Base-by-base conservation (phyloP, 2,329 filamentous ascomycete genomes). In the Myriosclerotinia duriaeana region DNA sequence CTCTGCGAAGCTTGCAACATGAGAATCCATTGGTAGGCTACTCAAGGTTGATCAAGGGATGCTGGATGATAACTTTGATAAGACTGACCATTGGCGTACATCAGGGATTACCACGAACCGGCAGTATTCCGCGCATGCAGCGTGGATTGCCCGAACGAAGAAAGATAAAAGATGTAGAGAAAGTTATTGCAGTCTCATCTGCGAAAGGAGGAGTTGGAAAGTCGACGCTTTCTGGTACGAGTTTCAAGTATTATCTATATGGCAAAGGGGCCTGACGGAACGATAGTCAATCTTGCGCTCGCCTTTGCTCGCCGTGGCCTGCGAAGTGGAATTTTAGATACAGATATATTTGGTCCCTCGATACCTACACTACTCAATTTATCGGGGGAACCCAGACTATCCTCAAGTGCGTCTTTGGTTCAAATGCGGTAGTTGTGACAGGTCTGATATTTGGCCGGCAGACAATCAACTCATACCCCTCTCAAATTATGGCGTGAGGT, bases 121-220 rank as follows among this genome's bases (percentile, higher is more conserved):
- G 89, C 42, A 84, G 82, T 42, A 85, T 93, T 68, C 89, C 89
- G 42, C 88, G 90, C 50, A 87, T 91, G 82, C 90, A 92, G 79
- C 87, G 91, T 64, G 91, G 92, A 34, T 84, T 96, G 14, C 94
- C 95, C 0, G 86, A 92, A 72, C 89, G 90, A 74, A 86, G 92
- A 71, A 88, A 86, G 72, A 96, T 99, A 72, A 85, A 85, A 36
- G 88, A 93, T 76, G 94, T 99, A 34, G 85, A 87, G 71, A 97
- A 96, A 77, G 88, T 97, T n/a, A 87, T 99, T 67, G 93, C 93
- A n/a, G 92, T 99, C 17, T 97, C 93, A 5, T 98, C 93, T 1
- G 95, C 95, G 17, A 99, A 99, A 76, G 95, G 95, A 2, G 95
- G 95, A n/a, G 95, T 99, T 0, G 95, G 95, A 1, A 99, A 99